Base-by-base conservation (phyloP, 495 filamentous ascomycete genomes). In the Penicillium salamii region DNA sequence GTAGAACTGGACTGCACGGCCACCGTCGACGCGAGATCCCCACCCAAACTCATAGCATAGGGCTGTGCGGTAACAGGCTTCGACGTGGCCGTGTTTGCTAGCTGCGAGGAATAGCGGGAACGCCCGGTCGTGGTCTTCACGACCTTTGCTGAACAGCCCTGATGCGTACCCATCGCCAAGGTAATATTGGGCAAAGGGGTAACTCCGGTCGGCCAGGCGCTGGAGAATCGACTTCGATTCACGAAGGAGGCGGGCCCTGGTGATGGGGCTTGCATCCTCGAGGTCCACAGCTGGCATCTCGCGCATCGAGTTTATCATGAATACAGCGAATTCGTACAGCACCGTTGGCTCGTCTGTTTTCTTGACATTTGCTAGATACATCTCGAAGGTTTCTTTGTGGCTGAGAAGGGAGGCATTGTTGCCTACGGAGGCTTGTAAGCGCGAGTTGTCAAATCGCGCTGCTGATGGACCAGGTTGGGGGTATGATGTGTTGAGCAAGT, bases 21-120 rank as follows among this genome's bases (percentile, higher is more conserved):
- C 79, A 33, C 84, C 84, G 60, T 97, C 92, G 50, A 88, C 89
- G 28, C 89, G 81, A 49, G 85, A 91, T 17, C 93, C 93, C 93
- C 95, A 97, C 52, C 91, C 95, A 69, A 96, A 97, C 62, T 99
- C 93, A 69, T 96, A 97, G 74, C 92, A 97, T 29, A 99, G 73
- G 3, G 87, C 93, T 38, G 92, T 86, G 43, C 93, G 87, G 70
- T 96, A 99, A 34, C 85, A 92, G 21, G 95, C 91, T 70, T 99
- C 93, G 23, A 95, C 88, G 63, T 99, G 93, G 24, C 93, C 95
- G 66, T 97, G 95, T 71, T 97, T 99, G 65, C 88, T 90, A 11
- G 95, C 95, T 1, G 92, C 81, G 26, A 96, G 75, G 63, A 99
- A 99, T 6, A 97, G 82, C 0, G 88, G 82, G 59, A 97, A 97